phyloP scores from a whole-genome alignment of 768 basidiomycete species.

The Phlebiopsis flavidoalba region DNA sequence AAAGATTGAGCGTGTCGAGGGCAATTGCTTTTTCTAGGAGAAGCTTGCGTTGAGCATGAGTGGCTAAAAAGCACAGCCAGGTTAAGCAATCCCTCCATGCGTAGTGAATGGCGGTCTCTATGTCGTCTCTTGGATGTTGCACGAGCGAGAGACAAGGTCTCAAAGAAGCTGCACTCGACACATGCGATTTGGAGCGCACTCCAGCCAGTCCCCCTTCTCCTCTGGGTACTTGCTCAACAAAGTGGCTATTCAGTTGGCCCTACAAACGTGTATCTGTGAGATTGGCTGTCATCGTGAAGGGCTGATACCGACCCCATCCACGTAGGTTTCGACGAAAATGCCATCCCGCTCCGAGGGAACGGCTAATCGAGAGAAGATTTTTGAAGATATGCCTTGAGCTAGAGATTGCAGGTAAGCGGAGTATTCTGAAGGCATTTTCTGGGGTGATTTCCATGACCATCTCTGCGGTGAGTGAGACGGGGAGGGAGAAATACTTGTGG shows the following conservation, averaged over 20 bases:
- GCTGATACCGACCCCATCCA: neutral
- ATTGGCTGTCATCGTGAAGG: neutral
- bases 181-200: neutral
- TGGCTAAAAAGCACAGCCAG: neutral
- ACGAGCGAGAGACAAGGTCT: neutral
- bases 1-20: neutral
- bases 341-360: neutral
- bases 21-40: neutral
- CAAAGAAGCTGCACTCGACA: neutral
- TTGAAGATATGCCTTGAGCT: neutral
- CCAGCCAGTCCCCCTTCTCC: neutral
- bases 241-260: neutral
- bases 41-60: neutral
- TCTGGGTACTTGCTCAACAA: no score
- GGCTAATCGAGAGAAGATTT: neutral
- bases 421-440: neutral
- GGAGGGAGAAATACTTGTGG: neutral
- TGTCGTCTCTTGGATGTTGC: neutral
- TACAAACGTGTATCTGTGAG: neutral
- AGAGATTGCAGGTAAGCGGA: neutral
- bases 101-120: neutral
- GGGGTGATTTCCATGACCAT: neutral
- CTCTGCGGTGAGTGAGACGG: neutral
- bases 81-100: neutral
- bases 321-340: neutral